Conservation (phyloP, 106 monocot species). For the Allium sativum region DNA sequence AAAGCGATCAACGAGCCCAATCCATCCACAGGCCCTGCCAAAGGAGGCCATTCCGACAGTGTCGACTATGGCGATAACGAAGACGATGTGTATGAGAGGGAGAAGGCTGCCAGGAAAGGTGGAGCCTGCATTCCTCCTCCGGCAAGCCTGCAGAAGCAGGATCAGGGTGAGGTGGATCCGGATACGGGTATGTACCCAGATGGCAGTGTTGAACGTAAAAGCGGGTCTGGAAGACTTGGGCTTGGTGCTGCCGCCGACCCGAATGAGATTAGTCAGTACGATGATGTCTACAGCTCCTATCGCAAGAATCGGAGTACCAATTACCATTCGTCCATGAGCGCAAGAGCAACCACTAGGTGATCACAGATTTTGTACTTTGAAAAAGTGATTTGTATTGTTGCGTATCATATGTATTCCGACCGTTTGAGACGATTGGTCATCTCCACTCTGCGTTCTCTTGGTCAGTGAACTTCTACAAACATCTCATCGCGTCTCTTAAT, state of each 20-base stretch:
- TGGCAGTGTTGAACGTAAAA: slow-evolving; percentile 47
- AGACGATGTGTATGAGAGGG: slow-evolving; percentile 39
- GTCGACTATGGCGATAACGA: slow-evolving; percentile 23
- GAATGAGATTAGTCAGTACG: slow-evolving; percentile 82
- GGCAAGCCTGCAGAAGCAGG: slow-evolving; percentile 43
- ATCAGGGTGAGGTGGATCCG: slow-evolving; percentile 13
- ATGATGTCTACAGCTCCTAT: slow-evolving; percentile 87
- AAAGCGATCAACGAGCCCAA: slow-evolving; percentile 87
- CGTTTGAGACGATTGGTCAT: too few species aligned
- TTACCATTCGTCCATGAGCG: slow-evolving; percentile 91
- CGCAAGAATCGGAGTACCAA: slow-evolving; percentile 84
- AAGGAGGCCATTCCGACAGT: slow-evolving; percentile 16
- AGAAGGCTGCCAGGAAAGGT: slow-evolving; percentile 52
- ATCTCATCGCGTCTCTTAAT: too few species aligned
- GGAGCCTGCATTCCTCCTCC: slow-evolving; percentile 96
- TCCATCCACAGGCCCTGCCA: slow-evolving; percentile 71
- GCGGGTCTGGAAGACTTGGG: slow-evolving; percentile 56
- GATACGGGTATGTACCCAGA: slow-evolving; percentile 73
- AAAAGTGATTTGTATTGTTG: background rate
- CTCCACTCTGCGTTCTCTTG: too few species aligned
- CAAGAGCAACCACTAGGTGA: slow-evolving; percentile 53
- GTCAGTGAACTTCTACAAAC: too few species aligned
- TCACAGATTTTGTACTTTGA: background rate
- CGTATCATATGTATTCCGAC: too few species aligned
- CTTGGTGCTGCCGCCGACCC: slow-evolving; percentile 81